Base-by-base conservation (phyloP, 108 stramenopile species). In the Tribonema minus region DNA sequence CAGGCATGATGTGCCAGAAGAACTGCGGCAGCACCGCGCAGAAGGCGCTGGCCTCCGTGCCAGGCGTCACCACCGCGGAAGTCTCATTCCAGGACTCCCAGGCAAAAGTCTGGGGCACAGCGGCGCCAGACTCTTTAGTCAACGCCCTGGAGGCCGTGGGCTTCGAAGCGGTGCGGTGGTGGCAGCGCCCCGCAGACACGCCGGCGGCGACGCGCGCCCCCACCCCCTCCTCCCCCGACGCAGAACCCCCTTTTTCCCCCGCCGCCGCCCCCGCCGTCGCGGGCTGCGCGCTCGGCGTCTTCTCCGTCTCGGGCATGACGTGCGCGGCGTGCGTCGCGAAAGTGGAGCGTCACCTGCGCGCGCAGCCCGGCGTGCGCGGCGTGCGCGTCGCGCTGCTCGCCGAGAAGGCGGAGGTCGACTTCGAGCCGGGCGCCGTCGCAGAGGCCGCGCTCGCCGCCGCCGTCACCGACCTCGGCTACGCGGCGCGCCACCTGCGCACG, bases 1-100 rank as follows among this genome's bases (percentile, higher is more conserved):
- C 35, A n/a, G 94, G 94, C 1, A 93, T 95, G 94, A 95, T 95
- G 94, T 95, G 94, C 76, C 93, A 95, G 85, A 89, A 87, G 64
- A 92, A 91, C 68, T 95, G 94, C 64, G 94, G 92, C 7, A 84
- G 33, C 25, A 82, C 86, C 9, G 83, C 86, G 3, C 5, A 33
- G 2, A 72, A 59, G n/a, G 74, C 85, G 3, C 82, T 87, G 28
- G 76, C 32, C 9, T n/a, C 20, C 41, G 82, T 79, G 1, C 71
- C 34, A n/a, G 82, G 81, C 35, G 82, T 83, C 2, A 0, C 15
- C 15, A 30, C 30, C 1, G 68, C 70, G 15, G 71, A 83, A 27
- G 83, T 86, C 3, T 87, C 82, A 3, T 81, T 77, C 38, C 58
- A 83, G 2, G 71, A 84, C 3, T 30, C 35, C n/a, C 46, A 38